Conservation (phyloP, 805 yeast genomes). For the Millerozyma acaciae region DNA sequence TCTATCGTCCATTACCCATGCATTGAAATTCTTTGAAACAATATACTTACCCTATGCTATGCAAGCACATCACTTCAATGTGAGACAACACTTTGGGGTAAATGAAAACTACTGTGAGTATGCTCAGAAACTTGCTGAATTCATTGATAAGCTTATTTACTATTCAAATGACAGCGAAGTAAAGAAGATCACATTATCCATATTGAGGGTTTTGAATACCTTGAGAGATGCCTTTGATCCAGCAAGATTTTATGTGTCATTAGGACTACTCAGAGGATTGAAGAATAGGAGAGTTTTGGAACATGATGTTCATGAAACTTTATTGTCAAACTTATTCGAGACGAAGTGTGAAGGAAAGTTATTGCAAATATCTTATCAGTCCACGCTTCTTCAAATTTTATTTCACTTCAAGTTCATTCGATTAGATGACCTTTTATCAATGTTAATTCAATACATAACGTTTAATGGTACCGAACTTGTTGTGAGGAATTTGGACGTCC, state of each 20-base stretch:
- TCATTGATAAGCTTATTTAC: slow-evolving; percentile 38
- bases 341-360: slow-evolving; percentile 48
- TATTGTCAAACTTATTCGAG: slow-evolving; percentile 29
- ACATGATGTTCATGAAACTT: slow-evolving; percentile 22
- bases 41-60: slow-evolving; percentile 56
- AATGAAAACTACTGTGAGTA: slow-evolving; percentile 47
- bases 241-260: slow-evolving; percentile 55
- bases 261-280: slow-evolving; percentile 58
- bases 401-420: slow-evolving; percentile 30
- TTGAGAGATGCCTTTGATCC: slow-evolving; percentile 61
- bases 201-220: slow-evolving; percentile 44
- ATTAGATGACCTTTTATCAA: slow-evolving; percentile 16
- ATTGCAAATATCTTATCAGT: slow-evolving; percentile 47
- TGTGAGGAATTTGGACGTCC: slow-evolving; percentile 10
- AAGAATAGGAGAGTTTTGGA: slow-evolving; percentile 18
- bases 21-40: slow-evolving; percentile 42
- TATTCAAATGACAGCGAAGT: slow-evolving; percentile 23
- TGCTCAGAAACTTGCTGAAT: slow-evolving; percentile 49
- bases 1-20: slow-evolving; percentile 32
- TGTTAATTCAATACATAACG: slow-evolving; percentile 33
- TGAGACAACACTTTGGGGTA: slow-evolving; percentile 23
- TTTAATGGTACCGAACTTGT: slow-evolving; percentile 34
- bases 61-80: slow-evolving; percentile 59
- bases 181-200: slow-evolving; percentile 20
- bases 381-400: slow-evolving; percentile 46